phyloP scores from a whole-genome alignment of 805 yeast genomes.

The Candida jianshihensis region DNA sequence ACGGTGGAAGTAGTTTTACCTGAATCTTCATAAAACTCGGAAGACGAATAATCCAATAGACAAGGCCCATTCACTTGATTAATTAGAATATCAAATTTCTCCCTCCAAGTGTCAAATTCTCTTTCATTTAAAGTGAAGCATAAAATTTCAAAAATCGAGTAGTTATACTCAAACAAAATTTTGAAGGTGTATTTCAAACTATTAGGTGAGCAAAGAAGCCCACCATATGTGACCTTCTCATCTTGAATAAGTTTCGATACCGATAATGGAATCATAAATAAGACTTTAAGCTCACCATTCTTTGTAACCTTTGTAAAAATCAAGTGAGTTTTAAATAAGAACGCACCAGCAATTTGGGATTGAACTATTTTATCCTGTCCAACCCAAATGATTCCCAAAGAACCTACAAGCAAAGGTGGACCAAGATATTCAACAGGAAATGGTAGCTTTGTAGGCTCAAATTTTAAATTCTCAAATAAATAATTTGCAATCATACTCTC shows the following conservation, averaged over 20 bases:
- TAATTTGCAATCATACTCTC: slow-evolving; percentile 15
- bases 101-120: slow-evolving; percentile 39
- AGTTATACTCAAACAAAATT: slow-evolving; percentile 38
- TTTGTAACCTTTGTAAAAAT: slow-evolving; percentile 28
- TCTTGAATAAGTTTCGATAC: slow-evolving; percentile 26
- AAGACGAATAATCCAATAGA: slow-evolving; percentile 22
- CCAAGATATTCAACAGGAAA: slow-evolving; percentile 43
- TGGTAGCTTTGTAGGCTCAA: slow-evolving; percentile 9
- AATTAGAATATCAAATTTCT: slow-evolving; percentile 24
- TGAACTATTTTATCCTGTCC: slow-evolving; percentile 12
- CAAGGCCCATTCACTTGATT: slow-evolving; percentile 28
- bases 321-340: slow-evolving; percentile 47
- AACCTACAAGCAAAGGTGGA: slow-evolving; percentile 35
- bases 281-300: slow-evolving; percentile 25
- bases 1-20: slow-evolving; percentile 17
- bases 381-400: slow-evolving; percentile 34
- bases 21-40: slow-evolving; percentile 16
- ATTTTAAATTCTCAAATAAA: slow-evolving; percentile 13
- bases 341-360: slow-evolving; percentile 25
- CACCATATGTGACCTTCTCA: slow-evolving; percentile 19
- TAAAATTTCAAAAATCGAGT: slow-evolving; percentile 38
- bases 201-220: slow-evolving; percentile 24
- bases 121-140: slow-evolving; percentile 24
- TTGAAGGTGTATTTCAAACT: slow-evolving; percentile 29
- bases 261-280: slow-evolving; percentile 43